Percentiles rank a stretch among this genome's conserved stretches.
phyloP scores from a whole-genome alignment of 345 rosid species.

The Adansonia digitata region DNA sequence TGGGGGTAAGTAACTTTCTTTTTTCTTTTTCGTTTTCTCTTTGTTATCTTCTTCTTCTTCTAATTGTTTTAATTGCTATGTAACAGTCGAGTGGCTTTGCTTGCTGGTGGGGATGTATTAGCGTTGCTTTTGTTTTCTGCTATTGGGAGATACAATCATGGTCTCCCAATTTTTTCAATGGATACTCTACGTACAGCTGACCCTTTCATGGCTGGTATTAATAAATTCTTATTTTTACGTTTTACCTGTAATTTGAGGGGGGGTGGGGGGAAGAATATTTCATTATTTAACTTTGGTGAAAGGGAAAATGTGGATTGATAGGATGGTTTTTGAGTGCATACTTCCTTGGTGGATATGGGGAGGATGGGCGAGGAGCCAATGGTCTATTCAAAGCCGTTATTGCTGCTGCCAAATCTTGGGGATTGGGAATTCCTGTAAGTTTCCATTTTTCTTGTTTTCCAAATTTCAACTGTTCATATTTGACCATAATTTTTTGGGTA shows the following conservation, averaged over 20 bases:
- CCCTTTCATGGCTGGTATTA: conserved; percentile 80
- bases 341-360: conserved; percentile 83
- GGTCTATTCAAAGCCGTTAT: conserved; percentile 61
- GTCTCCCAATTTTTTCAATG: conserved; percentile 52
- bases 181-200: conserved; percentile 91
- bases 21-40: not conserved
- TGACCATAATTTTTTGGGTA: not conserved
- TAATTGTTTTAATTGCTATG: not conserved
- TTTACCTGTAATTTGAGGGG: not conserved
- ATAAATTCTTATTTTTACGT: not conserved
- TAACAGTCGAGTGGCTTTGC: conserved; percentile 65
- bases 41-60: not conserved
- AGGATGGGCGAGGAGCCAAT: conserved; percentile 80
- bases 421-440: conserved; percentile 74
- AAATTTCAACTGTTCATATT: not conserved
- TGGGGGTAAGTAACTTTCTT: conserved; percentile 72
- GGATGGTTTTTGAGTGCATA: conserved; percentile 96
- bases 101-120: conserved; percentile 87
- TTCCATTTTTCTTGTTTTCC: conserved; percentile 7
- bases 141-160: conserved; percentile 87
- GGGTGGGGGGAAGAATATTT: not conserved
- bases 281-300: not conserved
- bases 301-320: conserved; percentile 20
- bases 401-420: conserved; percentile 87
- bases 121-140: conserved; percentile 79